A percentile compares a stretch with the other conserved stretches of the same genome.
Evolutionary conservation across 148 eudicot genomes (phyloP).

Genomic region (Persicaria maculosa): DNA sequence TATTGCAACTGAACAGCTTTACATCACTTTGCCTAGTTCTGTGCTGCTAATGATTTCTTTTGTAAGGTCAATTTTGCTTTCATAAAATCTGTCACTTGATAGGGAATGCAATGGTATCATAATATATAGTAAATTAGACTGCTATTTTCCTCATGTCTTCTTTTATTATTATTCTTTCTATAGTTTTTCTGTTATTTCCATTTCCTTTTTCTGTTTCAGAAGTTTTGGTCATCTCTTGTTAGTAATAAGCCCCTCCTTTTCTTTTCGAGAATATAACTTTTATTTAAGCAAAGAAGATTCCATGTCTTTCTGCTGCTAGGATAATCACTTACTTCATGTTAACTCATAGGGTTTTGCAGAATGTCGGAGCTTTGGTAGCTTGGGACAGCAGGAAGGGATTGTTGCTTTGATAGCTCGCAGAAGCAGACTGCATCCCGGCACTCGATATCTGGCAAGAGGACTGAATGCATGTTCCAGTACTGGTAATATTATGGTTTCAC

Average conservation of each 20-base stretch:
- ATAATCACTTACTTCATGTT: constrained; percentile 25
- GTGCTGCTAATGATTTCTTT: background rate
- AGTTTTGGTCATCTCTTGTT: background rate
- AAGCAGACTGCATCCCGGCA: constrained; percentile 98
- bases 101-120: background rate
- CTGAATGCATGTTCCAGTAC: constrained; percentile 85
- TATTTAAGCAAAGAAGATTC: constrained; percentile 5
- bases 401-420: constrained; percentile 95
- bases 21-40: background rate
- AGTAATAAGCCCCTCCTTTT: background rate
- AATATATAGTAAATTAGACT: background rate
- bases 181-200: background rate
- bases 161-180: background rate
- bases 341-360: constrained; percentile 85
- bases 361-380: constrained; percentile 86
- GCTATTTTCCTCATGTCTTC: background rate
- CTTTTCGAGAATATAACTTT: background rate
- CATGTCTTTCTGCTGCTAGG: constrained; percentile 16
- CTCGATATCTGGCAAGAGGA: constrained; percentile 97
- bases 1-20: background rate
- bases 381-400: constrained; percentile 92
- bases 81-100: background rate
- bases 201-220: constrained; percentile 2
- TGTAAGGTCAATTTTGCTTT: no score
- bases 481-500: constrained; percentile 35